phyloP scores from a whole-genome alignment of 139 green algal species.

The Spirogloea muscicola region DNA sequence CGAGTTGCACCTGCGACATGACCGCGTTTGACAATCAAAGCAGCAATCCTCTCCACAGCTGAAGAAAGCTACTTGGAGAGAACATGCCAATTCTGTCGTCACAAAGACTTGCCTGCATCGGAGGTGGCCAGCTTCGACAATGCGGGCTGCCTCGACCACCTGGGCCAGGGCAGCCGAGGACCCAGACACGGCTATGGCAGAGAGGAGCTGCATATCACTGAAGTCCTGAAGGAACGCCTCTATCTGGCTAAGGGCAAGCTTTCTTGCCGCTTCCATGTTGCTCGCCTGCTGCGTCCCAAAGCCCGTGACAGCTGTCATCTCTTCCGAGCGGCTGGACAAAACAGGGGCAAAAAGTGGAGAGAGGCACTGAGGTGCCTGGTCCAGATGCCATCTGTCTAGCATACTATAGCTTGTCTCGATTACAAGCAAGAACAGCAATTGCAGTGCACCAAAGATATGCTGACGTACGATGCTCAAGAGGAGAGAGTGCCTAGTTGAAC shows the following conservation, averaged over 20 bases:
- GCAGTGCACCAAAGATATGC: too few species aligned
- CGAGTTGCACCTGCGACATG: too few species aligned
- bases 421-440: too few species aligned
- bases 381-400: too few species aligned
- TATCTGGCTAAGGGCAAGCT: not conserved
- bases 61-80: not conserved
- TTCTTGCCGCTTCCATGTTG: not conserved
- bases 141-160: not conserved
- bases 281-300: too few species aligned
- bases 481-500: too few species aligned
- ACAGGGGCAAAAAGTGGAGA: too few species aligned
- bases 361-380: too few species aligned
- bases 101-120: conserved; percentile 8
- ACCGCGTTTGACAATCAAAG: too few species aligned
- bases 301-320: not conserved
- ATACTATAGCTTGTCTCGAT: too few species aligned
- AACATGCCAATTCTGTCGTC: not conserved
- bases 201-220: not conserved
- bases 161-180: not conserved
- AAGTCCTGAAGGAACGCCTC: conserved; percentile 1
- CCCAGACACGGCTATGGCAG: not conserved
- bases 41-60: not conserved
- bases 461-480: too few species aligned
- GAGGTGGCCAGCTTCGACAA: conserved; percentile 23
- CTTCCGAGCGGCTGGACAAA: too few species aligned